A percentile compares a stretch with the other conserved stretches of the same genome.
Evolutionary conservation across 1,284 basidiomycete genomes (phyloP).

Genomic region (Ceratobasidium sp.): DNA sequence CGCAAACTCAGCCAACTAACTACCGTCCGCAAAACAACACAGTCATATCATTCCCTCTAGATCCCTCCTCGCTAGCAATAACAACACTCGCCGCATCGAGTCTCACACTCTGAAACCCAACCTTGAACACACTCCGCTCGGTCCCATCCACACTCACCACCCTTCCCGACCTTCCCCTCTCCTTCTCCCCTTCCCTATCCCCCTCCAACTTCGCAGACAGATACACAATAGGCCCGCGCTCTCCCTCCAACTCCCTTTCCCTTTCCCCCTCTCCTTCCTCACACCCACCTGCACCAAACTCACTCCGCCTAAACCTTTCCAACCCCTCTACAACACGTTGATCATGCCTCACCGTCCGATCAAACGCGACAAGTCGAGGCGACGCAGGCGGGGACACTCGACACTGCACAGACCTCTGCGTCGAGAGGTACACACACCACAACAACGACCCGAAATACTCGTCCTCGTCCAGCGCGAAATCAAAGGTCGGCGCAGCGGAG

Average conservation of each 20-base stretch:
- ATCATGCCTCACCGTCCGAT: constrained; percentile 10
- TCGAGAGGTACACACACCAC: constrained; percentile 24
- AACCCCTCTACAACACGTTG: constrained; percentile 23
- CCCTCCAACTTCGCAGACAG: background rate
- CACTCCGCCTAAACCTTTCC: constrained; percentile 5
- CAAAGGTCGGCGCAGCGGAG: constrained; percentile 12
- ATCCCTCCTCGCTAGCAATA: constrained; percentile 22
- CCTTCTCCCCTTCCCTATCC: background rate
- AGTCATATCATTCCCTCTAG: constrained; percentile 23
- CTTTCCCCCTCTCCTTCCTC: background rate
- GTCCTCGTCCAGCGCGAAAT: constrained; percentile 31
- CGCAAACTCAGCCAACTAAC: background rate
- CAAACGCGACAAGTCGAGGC: constrained; percentile 28
- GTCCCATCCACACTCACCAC: background rate
- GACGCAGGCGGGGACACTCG: constrained; percentile 40
- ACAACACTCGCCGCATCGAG: constrained; percentile 39
- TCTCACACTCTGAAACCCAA: constrained; percentile 9
- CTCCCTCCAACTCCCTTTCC: constrained; percentile 14
- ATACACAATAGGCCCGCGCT: constrained; percentile 3
- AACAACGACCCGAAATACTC: constrained; percentile 41
- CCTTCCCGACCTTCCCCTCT: background rate
- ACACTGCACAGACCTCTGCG: constrained; percentile 25
- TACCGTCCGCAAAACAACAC: constrained; percentile 28
- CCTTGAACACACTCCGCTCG: constrained; percentile 12
- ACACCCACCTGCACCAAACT: background rate